A percentile compares a stretch with the other conserved stretches of the same genome.
Evolutionary conservation across 2,329 filamentous ascomycete genomes (phyloP).

Genomic region (Phialocephala subalpina): DNA sequence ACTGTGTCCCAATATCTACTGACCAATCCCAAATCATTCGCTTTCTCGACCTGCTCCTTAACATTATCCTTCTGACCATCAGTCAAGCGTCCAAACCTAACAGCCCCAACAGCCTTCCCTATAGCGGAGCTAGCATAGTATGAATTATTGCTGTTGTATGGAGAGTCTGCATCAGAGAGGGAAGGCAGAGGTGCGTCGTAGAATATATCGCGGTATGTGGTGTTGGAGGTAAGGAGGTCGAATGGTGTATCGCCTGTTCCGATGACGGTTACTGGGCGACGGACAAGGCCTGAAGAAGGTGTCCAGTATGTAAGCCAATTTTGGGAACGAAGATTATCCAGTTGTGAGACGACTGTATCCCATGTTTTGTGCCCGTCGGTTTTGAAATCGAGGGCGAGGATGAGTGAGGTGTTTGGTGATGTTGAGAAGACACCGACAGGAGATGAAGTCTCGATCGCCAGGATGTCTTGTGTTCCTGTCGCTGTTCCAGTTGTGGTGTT

Average conservation of each 20-base stretch:
- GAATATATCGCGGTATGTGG: conserved; percentile 52
- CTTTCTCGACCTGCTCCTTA: conserved; percentile 35
- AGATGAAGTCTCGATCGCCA: neutral
- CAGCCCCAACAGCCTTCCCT: conserved; percentile 26
- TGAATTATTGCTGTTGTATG: conserved; percentile 36
- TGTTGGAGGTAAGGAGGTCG: conserved; percentile 47
- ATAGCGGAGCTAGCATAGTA: conserved; percentile 38
- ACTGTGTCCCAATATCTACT: conserved; percentile 52
- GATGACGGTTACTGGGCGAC: conserved; percentile 55
- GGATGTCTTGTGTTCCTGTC: neutral
- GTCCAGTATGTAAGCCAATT: conserved; percentile 45
- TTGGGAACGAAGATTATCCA: conserved; percentile 49
- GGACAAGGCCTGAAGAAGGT: conserved; percentile 42
- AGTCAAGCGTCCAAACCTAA: conserved; percentile 26
- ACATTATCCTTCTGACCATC: conserved; percentile 32
- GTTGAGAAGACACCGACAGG: conserved; percentile 16
- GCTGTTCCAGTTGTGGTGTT: neutral
- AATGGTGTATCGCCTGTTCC: conserved; percentile 56
- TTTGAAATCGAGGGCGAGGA: conserved; percentile 61
- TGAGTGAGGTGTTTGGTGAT: conserved; percentile 40
- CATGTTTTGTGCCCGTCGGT: conserved; percentile 47
- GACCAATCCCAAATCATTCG: conserved; percentile 46
- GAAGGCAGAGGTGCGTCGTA: conserved; percentile 52
- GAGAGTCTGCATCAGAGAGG: conserved; percentile 22
- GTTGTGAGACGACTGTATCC: conserved; percentile 47